Evolutionary conservation across 2,329 filamentous ascomycete genomes (phyloP).

Genomic region (Penicillium thymicola): DNA sequence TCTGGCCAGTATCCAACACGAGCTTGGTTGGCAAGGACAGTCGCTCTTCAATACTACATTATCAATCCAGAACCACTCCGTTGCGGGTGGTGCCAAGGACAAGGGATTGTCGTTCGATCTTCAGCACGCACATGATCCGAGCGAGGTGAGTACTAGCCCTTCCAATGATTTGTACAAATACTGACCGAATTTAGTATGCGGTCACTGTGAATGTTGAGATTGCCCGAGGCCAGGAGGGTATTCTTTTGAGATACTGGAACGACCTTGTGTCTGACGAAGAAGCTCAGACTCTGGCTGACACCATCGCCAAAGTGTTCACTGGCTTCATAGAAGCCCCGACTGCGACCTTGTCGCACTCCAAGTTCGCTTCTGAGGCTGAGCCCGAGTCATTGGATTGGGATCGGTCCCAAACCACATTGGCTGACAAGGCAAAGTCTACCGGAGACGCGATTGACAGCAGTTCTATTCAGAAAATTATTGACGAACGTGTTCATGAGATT

Average conservation of each 20-base stretch:
- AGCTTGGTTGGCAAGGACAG: slow-evolving; percentile 35
- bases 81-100: slow-evolving; percentile 21
- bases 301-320: slow-evolving; percentile 33
- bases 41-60: slow-evolving; percentile 43
- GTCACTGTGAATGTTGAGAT: slow-evolving; percentile 42
- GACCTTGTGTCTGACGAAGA: slow-evolving; percentile 37
- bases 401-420: slow-evolving; percentile 14
- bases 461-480: slow-evolving; percentile 33
- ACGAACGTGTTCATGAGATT: slow-evolving; percentile 34
- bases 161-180: background rate
- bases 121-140: slow-evolving; percentile 37
- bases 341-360: slow-evolving; percentile 22
- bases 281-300: slow-evolving; percentile 29
- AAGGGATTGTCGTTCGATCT: slow-evolving; percentile 31
- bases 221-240: slow-evolving; percentile 33
- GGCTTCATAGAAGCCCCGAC: slow-evolving; percentile 32
- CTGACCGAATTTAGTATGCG: slow-evolving; percentile 32
- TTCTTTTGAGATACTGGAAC: slow-evolving; percentile 41
- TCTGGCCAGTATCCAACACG: slow-evolving; percentile 47
- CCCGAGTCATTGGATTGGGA: slow-evolving; percentile 11
- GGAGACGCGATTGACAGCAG: slow-evolving; percentile 19
- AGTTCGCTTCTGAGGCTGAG: slow-evolving; percentile 8
- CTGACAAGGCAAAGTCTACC: slow-evolving; percentile 12
- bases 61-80: slow-evolving; percentile 40
- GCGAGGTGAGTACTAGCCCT: slow-evolving; percentile 30